Percentiles rank a stretch among this genome's conserved stretches.
phyloP scores from a whole-genome alignment of 805 yeast genomes.

The Teunomyces barrocoloradensis region DNA sequence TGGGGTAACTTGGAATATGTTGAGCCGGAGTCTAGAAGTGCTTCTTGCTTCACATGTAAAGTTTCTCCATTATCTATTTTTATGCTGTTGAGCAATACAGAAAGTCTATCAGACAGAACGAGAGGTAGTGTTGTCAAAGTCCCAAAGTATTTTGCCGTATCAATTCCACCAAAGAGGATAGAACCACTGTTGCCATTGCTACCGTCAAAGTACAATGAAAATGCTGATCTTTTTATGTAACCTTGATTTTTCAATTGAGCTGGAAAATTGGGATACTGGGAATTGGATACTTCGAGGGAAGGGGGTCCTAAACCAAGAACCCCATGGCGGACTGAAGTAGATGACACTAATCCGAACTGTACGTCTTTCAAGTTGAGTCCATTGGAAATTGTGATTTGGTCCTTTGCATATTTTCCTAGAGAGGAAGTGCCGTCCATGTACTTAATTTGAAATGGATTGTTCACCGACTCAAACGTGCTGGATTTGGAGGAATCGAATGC shows the following conservation, averaged over 20 bases:
- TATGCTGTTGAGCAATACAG: not conserved
- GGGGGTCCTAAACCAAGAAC: conserved; percentile 1
- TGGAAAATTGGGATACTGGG: conserved; percentile 14
- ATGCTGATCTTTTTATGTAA: conserved; percentile 19
- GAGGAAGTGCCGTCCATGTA: conserved; percentile 7
- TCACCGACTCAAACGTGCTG: not conserved
- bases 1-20: conserved; percentile 17
- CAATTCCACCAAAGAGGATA: conserved; percentile 30
- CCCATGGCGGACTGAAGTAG: conserved; percentile 2
- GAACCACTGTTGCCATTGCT: conserved; percentile 18
- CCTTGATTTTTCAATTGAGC: conserved; percentile 25
- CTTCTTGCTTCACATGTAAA: conserved; percentile 6
- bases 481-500: conserved; percentile 5
- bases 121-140: conserved; percentile 11
- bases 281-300: not conserved
- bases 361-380: conserved; percentile 4
- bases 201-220: conserved; percentile 24
- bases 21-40: conserved; percentile 20
- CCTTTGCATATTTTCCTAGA: conserved; percentile 8
- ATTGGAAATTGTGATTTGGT: conserved; percentile 4
- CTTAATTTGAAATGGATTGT: not conserved
- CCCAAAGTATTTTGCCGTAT: conserved; percentile 21
- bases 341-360: conserved; percentile 9
- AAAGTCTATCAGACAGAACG: not conserved
- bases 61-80: not conserved